Evolutionary conservation across 2,329 filamentous ascomycete species (phyloP), one percentile per base, ranked within the genome.

Genomic region (Blastomyces emzantsi): DNA sequence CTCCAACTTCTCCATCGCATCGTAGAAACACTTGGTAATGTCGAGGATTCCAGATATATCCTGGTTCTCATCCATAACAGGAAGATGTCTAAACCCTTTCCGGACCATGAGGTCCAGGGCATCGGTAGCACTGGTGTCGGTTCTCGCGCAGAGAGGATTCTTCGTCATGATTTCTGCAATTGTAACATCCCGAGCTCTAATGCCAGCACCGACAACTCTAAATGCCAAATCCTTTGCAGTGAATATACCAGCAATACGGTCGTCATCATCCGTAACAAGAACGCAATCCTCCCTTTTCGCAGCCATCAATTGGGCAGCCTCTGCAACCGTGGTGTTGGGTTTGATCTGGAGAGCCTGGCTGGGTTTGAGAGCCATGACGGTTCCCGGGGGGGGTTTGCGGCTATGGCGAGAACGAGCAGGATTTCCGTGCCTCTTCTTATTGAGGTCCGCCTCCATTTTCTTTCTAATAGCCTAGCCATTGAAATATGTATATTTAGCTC

Each of bases 101-200:
- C 93, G 85, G 64, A 99, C 94, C 94, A 99, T 99, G 64, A 97
- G 83, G 77, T 99, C 93, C 67, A 99, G 81, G 41, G 94, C 94
- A 81, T 99, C 94, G 54, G 94, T 99, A 45, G 94, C 94, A 77
- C 93, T 97, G 43, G 94, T 99, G 74, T 99, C 94, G 64, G 94
- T 99, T 75, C 94, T 87, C 62, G 94, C 94, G 76, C 94, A 99
- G 19, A 99, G 85, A 13, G 94, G 94, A 80, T 99, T 99, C 83
- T 97, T 97, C 74, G 94, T 99, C 94, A 99, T 99, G 77, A 99
- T 99, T 74, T 97, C 92, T 69, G 92, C 90, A 74, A 99, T 97
- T 28, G 91, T 96, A 70, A 97, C 86, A 74, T 88, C 90, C 75
- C 86, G 88, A 41, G 94, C 90, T 80, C 96, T 96, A 72, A 92